A percentile compares a stretch with the other conserved stretches of the same genome.
Evolutionary conservation across 2,329 filamentous ascomycete genomes (phyloP).

Genomic region (Penicillium italicum): DNA sequence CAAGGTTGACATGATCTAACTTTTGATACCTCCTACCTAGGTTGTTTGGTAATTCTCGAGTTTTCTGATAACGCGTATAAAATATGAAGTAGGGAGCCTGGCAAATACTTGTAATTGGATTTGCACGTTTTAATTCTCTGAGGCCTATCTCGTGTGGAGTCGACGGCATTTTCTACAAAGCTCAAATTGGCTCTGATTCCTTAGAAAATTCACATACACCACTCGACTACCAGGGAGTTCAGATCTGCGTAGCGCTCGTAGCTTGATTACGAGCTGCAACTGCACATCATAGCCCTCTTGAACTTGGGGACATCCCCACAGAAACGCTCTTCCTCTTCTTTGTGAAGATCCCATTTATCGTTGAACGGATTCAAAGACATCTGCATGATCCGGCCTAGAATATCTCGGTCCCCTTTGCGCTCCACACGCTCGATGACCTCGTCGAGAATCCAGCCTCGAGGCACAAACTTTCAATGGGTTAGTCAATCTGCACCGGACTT

Average conservation of each 20-base stretch:
- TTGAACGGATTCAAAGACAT: conserved; percentile 82
- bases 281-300: conserved; percentile 84
- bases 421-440: conserved; percentile 89
- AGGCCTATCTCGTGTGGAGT: not conserved
- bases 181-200: not conserved
- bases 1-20: conserved; percentile 24
- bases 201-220: not conserved
- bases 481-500: not conserved
- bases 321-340: conserved; percentile 74
- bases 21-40: conserved; percentile 19
- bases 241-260: not conserved
- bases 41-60: conserved; percentile 25
- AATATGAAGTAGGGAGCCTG: conserved; percentile 5
- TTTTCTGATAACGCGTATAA: conserved; percentile 10
- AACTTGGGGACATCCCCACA: conserved; percentile 78
- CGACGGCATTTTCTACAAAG: not conserved
- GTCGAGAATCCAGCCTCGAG: conserved; percentile 86
- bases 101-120: conserved; percentile 2
- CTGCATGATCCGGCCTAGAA: conserved; percentile 73
- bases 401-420: conserved; percentile 73
- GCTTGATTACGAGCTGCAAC: conserved; percentile 71
- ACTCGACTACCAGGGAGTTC: not conserved
- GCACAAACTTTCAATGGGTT: conserved; percentile 60
- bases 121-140: not conserved
- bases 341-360: conserved; percentile 61